A percentile compares a stretch with the other conserved stretches of the same genome.
Evolutionary conservation across 2,329 filamentous ascomycete genomes (phyloP).

Genomic region (Zarea fungicola): DNA sequence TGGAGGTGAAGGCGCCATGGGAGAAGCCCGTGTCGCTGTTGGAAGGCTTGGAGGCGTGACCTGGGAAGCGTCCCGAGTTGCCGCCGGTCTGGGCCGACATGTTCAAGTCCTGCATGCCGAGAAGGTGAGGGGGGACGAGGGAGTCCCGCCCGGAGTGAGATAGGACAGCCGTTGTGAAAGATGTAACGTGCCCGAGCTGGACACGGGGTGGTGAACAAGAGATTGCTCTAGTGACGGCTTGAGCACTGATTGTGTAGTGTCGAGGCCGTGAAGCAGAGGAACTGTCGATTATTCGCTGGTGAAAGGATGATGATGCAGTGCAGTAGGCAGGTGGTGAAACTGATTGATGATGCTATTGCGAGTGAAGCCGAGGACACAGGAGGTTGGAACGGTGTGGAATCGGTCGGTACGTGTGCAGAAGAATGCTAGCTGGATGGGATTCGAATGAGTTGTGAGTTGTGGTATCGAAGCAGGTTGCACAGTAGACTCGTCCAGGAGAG

Average conservation of each 20-base stretch:
- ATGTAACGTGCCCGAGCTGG: conserved; percentile 52
- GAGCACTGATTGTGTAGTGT: neutral
- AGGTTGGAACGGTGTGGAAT: conserved; percentile 1
- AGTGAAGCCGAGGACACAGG: neutral
- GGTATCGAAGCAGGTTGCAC: conserved; percentile 8
- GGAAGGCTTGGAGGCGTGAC: conserved; percentile 73
- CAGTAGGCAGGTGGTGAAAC: neutral
- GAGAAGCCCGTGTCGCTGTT: conserved; percentile 86
- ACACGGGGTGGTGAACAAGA: conserved; percentile 32
- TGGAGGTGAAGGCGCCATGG: conserved; percentile 85
- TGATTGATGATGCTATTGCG: neutral
- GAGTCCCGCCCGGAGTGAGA: conserved; percentile 75
- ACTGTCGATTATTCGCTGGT: too few species aligned
- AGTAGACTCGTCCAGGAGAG: conserved; percentile 8
- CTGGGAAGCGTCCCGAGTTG: conserved; percentile 55
- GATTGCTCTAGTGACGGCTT: conserved; percentile 3
- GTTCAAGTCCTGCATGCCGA: conserved; percentile 85
- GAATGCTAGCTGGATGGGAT: conserved; percentile 1
- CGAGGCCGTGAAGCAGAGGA: neutral
- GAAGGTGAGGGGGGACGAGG: conserved; percentile 78
- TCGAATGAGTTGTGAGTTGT: conserved; percentile 13
- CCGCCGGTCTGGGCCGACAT: conserved; percentile 44
- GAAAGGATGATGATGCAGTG: too few species aligned
- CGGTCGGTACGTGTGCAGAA: conserved; percentile 1
- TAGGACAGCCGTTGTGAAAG: conserved; percentile 74